Evolutionary conservation across 352 stramenopile species (phyloP).

Genomic region (Pythium utonaiense): DNA sequence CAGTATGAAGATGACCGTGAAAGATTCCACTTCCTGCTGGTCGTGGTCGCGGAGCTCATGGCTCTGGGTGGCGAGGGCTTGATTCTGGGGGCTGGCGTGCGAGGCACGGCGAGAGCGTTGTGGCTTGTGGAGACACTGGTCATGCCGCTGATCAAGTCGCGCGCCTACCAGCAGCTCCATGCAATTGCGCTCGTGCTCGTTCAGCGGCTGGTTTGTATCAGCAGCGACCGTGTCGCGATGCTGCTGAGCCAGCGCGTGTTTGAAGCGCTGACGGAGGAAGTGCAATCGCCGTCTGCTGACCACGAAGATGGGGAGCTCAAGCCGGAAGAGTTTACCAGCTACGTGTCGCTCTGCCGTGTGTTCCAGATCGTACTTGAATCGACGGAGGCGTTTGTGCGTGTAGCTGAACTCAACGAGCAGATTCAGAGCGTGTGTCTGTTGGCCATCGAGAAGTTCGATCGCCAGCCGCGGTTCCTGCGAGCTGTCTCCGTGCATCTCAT

Average conservation of each 20-base stretch:
- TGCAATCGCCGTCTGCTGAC: conserved; percentile 5
- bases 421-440: conserved; percentile 33
- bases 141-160: conserved; percentile 18
- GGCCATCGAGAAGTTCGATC: conserved; percentile 37
- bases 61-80: conserved; percentile 3
- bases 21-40: conserved; percentile 36
- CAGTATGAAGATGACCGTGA: conserved; percentile 17
- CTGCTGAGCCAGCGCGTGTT: conserved; percentile 22
- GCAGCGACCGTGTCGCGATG: conserved; percentile 13
- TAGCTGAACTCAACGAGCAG: conserved; percentile 4
- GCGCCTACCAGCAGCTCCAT: conserved; percentile 12
- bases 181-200: conserved; percentile 23
- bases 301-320: conserved; percentile 9
- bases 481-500: conserved; percentile 46
- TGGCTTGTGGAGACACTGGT: conserved; percentile 27
- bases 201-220: conserved; percentile 7
- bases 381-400: conserved; percentile 19
- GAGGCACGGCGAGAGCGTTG: conserved; percentile 14
- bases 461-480: conserved; percentile 40
- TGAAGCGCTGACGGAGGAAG: conserved; percentile 8
- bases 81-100: conserved; percentile 5
- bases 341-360: conserved; percentile 43
- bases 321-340: conserved; percentile 23
- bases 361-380: conserved; percentile 31
- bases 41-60: conserved; percentile 24